Conservation (phyloP, 192 early-diverging fungal genomes). For the Linnemannia schmuckeri region DNA sequence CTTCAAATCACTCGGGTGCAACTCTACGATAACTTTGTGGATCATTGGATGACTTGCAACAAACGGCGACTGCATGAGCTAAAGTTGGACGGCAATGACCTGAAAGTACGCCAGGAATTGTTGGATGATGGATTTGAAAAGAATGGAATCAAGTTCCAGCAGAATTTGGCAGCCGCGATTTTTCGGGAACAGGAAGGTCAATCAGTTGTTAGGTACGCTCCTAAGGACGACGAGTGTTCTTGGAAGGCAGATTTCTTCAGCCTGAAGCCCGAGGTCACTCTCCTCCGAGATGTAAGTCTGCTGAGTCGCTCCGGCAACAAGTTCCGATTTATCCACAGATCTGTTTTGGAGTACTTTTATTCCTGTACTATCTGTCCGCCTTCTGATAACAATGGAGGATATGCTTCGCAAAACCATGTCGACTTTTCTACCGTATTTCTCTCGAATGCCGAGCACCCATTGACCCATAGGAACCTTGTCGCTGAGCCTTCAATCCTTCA, state of each 20-base stretch:
- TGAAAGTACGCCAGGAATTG: neutral
- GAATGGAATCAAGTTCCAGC: neutral
- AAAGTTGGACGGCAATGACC: neutral
- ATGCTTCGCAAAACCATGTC: too few relatives aligned
- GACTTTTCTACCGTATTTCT: too few relatives aligned
- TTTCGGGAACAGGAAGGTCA: neutral
- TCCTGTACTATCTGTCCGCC: neutral
- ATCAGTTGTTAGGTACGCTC: neutral
- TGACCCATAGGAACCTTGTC: constrained; percentile 1
- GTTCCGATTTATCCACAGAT: neutral
- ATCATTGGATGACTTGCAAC: neutral
- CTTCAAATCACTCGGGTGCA: neutral
- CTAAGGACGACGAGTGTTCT: neutral
- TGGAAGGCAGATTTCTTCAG: constrained; percentile 1
- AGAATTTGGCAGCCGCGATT: neutral
- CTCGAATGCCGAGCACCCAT: neutral
- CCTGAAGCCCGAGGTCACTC: neutral
- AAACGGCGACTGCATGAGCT: neutral
- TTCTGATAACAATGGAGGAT: too few relatives aligned
- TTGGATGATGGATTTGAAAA: neutral
- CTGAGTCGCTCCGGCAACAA: neutral
- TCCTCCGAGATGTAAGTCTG: neutral
- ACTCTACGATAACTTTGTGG: neutral
- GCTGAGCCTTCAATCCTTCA: constrained; percentile 2
- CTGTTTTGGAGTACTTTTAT: constrained; percentile 7